Conservation (phyloP, 2,329 filamentous ascomycete species). For the Curvularia spicifera region DNA sequence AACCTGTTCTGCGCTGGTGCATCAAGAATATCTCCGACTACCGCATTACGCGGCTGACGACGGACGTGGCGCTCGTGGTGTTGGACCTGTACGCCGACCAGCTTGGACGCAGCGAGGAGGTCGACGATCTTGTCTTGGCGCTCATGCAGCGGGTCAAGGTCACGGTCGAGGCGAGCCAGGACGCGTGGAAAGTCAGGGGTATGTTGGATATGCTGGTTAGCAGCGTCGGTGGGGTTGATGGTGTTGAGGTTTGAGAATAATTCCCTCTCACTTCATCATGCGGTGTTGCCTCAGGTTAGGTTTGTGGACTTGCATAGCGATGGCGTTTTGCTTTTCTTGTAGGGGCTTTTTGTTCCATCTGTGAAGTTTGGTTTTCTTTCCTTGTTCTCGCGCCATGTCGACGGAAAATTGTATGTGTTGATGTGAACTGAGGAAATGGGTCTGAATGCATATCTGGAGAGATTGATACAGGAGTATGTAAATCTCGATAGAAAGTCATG, state of each 20-base stretch:
- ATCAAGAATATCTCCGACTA: constrained; percentile 82
- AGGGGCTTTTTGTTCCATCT: not conserved
- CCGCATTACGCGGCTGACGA: constrained; percentile 78
- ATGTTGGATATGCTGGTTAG: constrained; percentile 83
- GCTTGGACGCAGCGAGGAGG: constrained; percentile 72
- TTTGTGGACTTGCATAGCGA: constrained; percentile 46
- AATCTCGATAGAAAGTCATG: constrained; percentile 16
- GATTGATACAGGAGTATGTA: not conserved
- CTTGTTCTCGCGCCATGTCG: constrained; percentile 7
- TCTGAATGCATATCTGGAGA: not conserved
- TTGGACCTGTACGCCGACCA: constrained; percentile 88
- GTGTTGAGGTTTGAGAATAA: constrained; percentile 19
- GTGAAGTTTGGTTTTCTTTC: constrained; percentile 21
- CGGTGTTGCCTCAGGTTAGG: not conserved
- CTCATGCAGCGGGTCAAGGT: constrained; percentile 74
- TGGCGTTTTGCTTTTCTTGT: constrained; percentile 38
- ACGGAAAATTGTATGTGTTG: not conserved
- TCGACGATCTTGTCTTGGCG: constrained; percentile 72
- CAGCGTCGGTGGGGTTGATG: constrained; percentile 54
- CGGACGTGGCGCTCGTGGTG: constrained; percentile 81
- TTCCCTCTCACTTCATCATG: not conserved
- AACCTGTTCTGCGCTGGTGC: constrained; percentile 84
- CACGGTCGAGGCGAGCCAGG: constrained; percentile 83
- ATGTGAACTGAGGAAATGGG: not conserved
- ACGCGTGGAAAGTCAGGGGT: constrained; percentile 79